Conservation (phyloP, 2,329 filamentous ascomycete genomes). For the Aureobasidium sp. region DNA sequence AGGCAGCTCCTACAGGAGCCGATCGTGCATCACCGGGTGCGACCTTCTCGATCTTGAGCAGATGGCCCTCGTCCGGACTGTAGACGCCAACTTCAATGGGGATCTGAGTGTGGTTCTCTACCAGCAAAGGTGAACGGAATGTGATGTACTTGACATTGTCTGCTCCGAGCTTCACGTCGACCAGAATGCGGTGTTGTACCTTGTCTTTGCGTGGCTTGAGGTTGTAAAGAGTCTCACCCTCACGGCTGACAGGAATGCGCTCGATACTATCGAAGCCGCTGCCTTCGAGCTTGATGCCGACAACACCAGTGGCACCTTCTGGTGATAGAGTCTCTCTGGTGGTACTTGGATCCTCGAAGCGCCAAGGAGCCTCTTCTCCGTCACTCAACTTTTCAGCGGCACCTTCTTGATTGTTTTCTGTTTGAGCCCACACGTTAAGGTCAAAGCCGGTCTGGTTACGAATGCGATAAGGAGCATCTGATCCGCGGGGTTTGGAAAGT, state of each 20-base stretch:
- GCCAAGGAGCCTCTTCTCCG: slow-evolving; percentile 88
- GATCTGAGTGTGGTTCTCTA: slow-evolving; percentile 96
- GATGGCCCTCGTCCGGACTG: slow-evolving; percentile 75
- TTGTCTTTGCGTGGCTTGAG: slow-evolving; percentile 80
- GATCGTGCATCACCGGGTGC: slow-evolving; percentile 83
- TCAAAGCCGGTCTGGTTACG: slow-evolving; percentile 95
- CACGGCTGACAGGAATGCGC: slow-evolving; percentile 83
- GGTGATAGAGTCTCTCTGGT: slow-evolving; percentile 89
- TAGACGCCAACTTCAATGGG: slow-evolving; percentile 90
- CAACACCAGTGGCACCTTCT: slow-evolving; percentile 71
- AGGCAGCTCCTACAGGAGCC: slow-evolving; percentile 86
- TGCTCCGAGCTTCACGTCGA: slow-evolving; percentile 81
- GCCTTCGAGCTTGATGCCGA: slow-evolving; percentile 78
- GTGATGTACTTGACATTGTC: slow-evolving; percentile 99
- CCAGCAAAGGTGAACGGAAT: slow-evolving; percentile 78
- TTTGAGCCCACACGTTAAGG: slow-evolving; percentile 74
- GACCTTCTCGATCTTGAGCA: slow-evolving; percentile 97
- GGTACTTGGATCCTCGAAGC: slow-evolving; percentile 93
- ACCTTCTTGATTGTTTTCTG: slow-evolving; percentile 61
- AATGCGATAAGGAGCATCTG: slow-evolving; percentile 87
- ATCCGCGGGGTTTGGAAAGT: slow-evolving; percentile 82
- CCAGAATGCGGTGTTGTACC: slow-evolving; percentile 79
- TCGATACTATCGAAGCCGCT: slow-evolving; percentile 90
- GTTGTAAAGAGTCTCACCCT: slow-evolving; percentile 86
- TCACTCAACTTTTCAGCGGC: slow-evolving; percentile 73